Conservation (phyloP, 345 rosid genomes). For the Kernera saxatilis region DNA sequence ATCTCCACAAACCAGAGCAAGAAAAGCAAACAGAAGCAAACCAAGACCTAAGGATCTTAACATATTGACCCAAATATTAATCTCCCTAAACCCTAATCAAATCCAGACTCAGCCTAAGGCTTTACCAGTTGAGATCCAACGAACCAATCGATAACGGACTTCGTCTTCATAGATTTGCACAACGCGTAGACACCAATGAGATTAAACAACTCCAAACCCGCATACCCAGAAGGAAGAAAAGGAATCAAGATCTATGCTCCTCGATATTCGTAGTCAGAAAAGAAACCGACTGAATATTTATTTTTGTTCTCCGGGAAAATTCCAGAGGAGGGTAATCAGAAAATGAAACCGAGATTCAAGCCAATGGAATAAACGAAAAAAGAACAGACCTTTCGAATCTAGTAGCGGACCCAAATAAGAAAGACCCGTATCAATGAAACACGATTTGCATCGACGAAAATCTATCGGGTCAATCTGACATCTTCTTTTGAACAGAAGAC, state of each 20-base stretch:
- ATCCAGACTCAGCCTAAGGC: constrained; percentile 4
- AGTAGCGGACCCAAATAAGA: not conserved
- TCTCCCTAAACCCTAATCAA: constrained; percentile 28
- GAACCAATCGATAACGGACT: constrained; percentile 7
- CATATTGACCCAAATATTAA: constrained; percentile 34
- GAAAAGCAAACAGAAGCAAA: constrained; percentile 40
- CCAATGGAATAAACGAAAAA: not conserved
- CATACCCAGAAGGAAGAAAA: constrained; percentile 15
- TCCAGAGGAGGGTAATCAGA: not conserved
- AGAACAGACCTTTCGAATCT: constrained; percentile 25
- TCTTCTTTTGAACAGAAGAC: not conserved
- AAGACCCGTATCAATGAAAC: constrained; percentile 12
- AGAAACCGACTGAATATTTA: not conserved
- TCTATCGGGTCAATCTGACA: constrained; percentile 6
- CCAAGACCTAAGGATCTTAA: constrained; percentile 55
- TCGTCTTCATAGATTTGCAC: constrained; percentile 14
- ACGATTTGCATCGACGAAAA: constrained; percentile 16
- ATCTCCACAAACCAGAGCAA: constrained; percentile 49
- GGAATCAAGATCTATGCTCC: constrained; percentile 25
- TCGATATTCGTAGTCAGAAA: not conserved
- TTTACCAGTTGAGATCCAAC: constrained; percentile 20
- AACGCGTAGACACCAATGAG: constrained; percentile 12
- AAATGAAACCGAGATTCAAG: constrained; percentile 6
- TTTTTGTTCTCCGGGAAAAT: constrained; percentile 2
- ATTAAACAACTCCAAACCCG: constrained; percentile 18